phyloP scores from a whole-genome alignment of 352 stramenopile genomes.

The Phytophthora pisi region DNA sequence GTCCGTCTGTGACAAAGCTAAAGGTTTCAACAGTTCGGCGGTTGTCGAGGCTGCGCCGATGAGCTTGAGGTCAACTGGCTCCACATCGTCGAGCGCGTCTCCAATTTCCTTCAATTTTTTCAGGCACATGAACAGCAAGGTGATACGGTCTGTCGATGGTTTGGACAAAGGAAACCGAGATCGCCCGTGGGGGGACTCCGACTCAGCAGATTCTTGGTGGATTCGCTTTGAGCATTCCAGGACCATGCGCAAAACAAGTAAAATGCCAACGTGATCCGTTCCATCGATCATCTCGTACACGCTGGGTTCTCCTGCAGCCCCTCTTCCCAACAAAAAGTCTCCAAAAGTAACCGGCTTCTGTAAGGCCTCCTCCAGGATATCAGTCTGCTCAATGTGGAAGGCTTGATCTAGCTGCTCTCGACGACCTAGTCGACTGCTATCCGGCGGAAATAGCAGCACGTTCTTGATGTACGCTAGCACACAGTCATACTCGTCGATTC shows the following conservation, averaged over 20 bases:
- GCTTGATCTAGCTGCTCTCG: conserved; percentile 75
- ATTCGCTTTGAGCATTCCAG: conserved; percentile 79
- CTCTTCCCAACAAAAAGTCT: conserved; percentile 52
- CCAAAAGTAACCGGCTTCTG: conserved; percentile 59
- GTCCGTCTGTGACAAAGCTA: conserved; percentile 18
- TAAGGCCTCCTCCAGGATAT: conserved; percentile 74
- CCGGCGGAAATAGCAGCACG: conserved; percentile 33
- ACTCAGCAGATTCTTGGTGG: conserved; percentile 21
- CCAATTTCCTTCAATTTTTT: conserved; percentile 73
- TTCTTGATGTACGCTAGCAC: conserved; percentile 68
- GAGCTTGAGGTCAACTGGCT: conserved; percentile 59
- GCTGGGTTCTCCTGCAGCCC: conserved; percentile 16
- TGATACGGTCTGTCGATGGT: conserved; percentile 54
- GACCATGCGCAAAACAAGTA: conserved; percentile 73
- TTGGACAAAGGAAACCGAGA: conserved; percentile 64
- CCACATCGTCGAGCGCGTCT: conserved; percentile 15
- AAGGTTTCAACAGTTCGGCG: conserved; percentile 45
- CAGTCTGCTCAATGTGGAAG: conserved; percentile 53
- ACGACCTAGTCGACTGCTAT: conserved; percentile 23
- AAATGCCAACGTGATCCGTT: conserved; percentile 71
- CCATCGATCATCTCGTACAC: conserved; percentile 68
- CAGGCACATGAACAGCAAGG: conserved; percentile 79
- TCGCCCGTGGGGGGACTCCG: background rate
- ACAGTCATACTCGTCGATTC: conserved; percentile 65
- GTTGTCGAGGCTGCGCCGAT: conserved; percentile 48